These are phyloP conservation scores for Arctium minus DNA, from an alignment of 129 eudicot species.

Conservation along the genomic window DNA sequence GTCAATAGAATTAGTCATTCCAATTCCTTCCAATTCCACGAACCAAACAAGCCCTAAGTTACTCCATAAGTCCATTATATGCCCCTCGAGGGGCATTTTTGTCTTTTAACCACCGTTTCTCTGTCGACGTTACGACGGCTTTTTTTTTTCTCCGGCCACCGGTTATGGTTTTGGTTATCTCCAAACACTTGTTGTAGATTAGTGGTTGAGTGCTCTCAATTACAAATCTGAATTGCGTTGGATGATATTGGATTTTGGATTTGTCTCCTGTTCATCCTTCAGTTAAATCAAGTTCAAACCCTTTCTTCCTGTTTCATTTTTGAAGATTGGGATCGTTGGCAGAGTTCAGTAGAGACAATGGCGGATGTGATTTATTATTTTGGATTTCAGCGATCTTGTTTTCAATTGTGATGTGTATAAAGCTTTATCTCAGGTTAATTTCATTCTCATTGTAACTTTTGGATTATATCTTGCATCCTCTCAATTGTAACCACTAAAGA, in stretches of 20 bases:
- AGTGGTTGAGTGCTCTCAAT: background rate
- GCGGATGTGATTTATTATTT: background rate
- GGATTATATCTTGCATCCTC: background rate
- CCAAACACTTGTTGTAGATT: background rate
- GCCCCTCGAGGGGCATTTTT: background rate
- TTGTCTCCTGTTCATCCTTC: background rate
- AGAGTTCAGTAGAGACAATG: background rate
- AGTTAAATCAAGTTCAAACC: background rate
- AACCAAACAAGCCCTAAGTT: too few relatives aligned
- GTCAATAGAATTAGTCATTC: too few relatives aligned
- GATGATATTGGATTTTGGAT: background rate
- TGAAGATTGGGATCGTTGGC: background rate
- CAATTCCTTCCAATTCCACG: too few relatives aligned
- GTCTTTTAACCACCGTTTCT: background rate
- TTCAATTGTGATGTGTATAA: background rate
- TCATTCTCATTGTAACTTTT: background rate
- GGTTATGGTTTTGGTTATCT: background rate
- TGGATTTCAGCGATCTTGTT: background rate
- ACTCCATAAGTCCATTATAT: too few relatives aligned
- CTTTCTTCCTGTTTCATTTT: background rate
- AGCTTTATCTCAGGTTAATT: background rate
- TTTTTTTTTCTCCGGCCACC: background rate
- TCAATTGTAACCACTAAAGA: background rate
- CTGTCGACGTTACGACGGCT: background rate
- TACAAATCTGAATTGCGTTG: background rate